A percentile compares a stretch with the other conserved stretches of the same genome.
Evolutionary conservation across 257 asterid genomes (phyloP).

Genomic region (Hygrophila difformis): DNA sequence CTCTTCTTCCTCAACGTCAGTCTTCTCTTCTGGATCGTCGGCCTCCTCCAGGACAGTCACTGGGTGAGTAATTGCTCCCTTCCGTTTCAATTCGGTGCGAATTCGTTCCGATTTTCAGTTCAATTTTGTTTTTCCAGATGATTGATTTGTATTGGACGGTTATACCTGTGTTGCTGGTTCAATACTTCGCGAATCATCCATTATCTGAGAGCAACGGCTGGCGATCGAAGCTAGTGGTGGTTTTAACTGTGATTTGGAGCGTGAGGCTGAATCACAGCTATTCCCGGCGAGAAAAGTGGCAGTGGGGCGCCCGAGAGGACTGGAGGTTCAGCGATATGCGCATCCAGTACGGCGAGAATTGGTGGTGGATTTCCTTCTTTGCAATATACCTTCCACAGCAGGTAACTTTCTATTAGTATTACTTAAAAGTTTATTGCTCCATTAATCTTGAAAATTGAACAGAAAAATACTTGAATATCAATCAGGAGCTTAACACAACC

Average conservation of each 20-base stretch:
- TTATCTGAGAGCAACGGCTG: constrained; percentile 32
- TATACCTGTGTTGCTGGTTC: constrained; percentile 66
- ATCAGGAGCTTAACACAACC: too few relatives aligned
- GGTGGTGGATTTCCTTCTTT: constrained; percentile 98
- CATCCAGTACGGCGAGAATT: constrained; percentile 45
- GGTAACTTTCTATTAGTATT: too few relatives aligned
- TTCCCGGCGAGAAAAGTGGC: constrained; percentile 95
- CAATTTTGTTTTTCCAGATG: constrained; percentile 52
- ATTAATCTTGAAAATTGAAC: too few relatives aligned
- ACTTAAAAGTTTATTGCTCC: too few relatives aligned
- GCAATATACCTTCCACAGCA: constrained; percentile 74
- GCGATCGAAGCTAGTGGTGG: constrained; percentile 57
- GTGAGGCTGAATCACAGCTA: constrained; percentile 77
- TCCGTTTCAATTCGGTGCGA: too few relatives aligned
- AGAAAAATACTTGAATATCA: too few relatives aligned
- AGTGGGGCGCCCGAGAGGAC: constrained; percentile 89
- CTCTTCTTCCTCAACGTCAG: constrained; percentile 78
- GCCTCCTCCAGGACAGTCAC: constrained; percentile 62
- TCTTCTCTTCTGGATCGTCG: constrained; percentile 69
- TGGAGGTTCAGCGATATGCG: constrained; percentile 83
- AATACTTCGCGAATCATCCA: constrained; percentile 62
- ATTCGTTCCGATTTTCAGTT: too few relatives aligned
- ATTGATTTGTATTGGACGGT: constrained; percentile 92
- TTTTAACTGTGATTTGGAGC: constrained; percentile 79
- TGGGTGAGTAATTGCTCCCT: constrained; percentile 38